Evolutionary conservation across 768 basidiomycete species (phyloP).

Genomic region (Russula griseocarnosa): DNA sequence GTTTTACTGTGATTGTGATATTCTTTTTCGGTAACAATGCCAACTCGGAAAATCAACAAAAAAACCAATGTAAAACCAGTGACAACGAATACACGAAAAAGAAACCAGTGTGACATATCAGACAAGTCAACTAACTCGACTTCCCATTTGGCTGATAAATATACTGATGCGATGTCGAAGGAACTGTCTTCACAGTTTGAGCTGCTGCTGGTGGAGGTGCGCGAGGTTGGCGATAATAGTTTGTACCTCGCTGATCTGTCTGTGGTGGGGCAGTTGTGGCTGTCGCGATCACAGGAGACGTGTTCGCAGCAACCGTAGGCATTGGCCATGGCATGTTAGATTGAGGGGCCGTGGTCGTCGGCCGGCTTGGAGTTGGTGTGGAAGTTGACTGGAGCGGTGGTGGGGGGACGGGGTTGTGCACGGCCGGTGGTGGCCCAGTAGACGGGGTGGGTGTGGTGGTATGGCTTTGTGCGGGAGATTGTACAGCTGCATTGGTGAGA

Average conservation of each 20-base stretch:
- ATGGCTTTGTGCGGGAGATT: slow-evolving; percentile 26
- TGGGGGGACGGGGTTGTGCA: slow-evolving; percentile 19
- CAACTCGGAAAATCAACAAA: slow-evolving; percentile 5
- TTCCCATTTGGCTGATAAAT: slow-evolving; percentile 29
- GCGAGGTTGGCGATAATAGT: slow-evolving; percentile 24
- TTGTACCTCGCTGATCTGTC: slow-evolving; percentile 16
- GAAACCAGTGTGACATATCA: background rate
- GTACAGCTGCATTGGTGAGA: slow-evolving; percentile 17
- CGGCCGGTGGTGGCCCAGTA: slow-evolving; percentile 27
- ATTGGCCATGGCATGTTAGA: slow-evolving; percentile 29
- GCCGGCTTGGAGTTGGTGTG: slow-evolving; percentile 18
- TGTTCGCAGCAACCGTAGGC: slow-evolving; percentile 28
- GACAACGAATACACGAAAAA: slow-evolving; percentile 8
- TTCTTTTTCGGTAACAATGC: background rate
- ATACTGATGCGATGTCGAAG: slow-evolving; percentile 22
- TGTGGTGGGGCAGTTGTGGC: slow-evolving; percentile 9
- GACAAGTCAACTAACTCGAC: slow-evolving; percentile 6
- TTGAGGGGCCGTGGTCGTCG: slow-evolving; percentile 19
- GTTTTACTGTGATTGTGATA: too few relatives aligned
- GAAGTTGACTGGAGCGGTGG: slow-evolving; percentile 21
- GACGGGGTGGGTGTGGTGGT: slow-evolving; percentile 25
- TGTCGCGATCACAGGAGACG: slow-evolving; percentile 26
- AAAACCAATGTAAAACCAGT: slow-evolving; percentile 11
- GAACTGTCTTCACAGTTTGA: slow-evolving; percentile 15
- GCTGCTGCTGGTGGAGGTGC: slow-evolving; percentile 8